Percentiles rank a stretch among this genome's conserved stretches.
Conservation (phyloP, 768 basidiomycete species). For the Tephrocybe sp. region DNA sequence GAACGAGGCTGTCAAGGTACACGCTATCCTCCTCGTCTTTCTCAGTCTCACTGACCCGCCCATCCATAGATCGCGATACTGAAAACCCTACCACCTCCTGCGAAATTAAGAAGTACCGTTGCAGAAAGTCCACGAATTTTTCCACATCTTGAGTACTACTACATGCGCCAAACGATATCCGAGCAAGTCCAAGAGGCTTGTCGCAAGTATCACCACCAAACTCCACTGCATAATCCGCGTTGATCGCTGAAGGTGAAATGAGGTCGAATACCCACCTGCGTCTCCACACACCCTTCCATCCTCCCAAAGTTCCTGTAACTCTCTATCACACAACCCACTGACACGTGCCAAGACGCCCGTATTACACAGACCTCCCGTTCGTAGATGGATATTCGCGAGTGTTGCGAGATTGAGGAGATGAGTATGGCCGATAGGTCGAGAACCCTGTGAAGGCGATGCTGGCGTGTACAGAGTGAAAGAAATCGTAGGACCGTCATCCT, state of each 20-base stretch:
- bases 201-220: conserved; percentile 12
- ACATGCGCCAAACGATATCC: conserved; percentile 17
- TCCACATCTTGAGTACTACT: conserved; percentile 12
- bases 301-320: conserved; percentile 12
- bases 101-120: conserved; percentile 12
- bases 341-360: conserved; percentile 15
- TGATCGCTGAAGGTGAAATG: background rate
- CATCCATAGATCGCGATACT: background rate
- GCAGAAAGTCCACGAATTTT: conserved; percentile 11
- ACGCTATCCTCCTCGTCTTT: background rate
- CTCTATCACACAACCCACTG: conserved; percentile 10
- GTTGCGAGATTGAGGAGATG: conserved; percentile 15
- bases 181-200: conserved; percentile 12
- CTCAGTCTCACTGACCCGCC: background rate
- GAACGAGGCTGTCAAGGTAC: conserved; percentile 12
- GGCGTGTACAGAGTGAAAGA: conserved; percentile 15
- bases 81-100: conserved; percentile 2
- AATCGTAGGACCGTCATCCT: conserved; percentile 15
- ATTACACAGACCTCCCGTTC: conserved; percentile 16
- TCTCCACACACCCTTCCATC: conserved; percentile 16
- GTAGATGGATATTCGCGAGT: conserved; percentile 15
- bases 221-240: conserved; percentile 4
- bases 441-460: background rate
- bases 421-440: conserved; percentile 6
- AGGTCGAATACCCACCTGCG: conserved; percentile 4